These are phyloP conservation scores for Fusarium staphyleae DNA, from an alignment of 2,329 filamentous ascomycete species.

Conservation along the genomic window DNA sequence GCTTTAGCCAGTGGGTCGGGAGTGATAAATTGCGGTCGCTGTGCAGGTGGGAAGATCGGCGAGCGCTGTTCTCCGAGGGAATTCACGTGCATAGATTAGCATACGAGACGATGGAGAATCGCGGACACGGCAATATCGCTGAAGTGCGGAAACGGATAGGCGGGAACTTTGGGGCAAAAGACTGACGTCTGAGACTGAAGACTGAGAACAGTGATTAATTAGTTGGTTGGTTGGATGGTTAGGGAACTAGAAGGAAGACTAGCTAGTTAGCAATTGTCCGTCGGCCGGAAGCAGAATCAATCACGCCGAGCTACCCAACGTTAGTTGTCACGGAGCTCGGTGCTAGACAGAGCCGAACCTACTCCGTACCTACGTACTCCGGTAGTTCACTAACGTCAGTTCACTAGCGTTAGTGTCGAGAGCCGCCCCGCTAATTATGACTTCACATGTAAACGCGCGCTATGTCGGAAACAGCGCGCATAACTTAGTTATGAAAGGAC, in stretches of 20 bases:
- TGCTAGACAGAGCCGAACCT: neutral
- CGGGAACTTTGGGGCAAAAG: neutral
- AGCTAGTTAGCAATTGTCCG: too few species aligned
- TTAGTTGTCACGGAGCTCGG: conserved; percentile 5
- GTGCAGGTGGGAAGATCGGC: conserved; percentile 51
- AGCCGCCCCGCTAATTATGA: conserved; percentile 12
- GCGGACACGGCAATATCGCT: conserved; percentile 22
- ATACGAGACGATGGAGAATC: conserved; percentile 44
- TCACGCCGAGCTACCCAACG: neutral
- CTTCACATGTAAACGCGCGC: conserved; percentile 3
- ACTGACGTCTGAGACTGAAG: too few species aligned
- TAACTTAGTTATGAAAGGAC: neutral
- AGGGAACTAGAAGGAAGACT: too few species aligned
- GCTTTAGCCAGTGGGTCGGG: conserved; percentile 52
- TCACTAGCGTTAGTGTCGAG: too few species aligned
- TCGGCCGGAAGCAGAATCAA: too few species aligned
- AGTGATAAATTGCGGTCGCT: conserved; percentile 51
- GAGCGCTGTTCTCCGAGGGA: conserved; percentile 48
- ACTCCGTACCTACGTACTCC: neutral
- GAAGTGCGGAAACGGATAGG: conserved; percentile 20
- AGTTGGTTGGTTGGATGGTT: too few species aligned
- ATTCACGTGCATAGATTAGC: conserved; percentile 48
- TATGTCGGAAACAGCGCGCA: neutral
- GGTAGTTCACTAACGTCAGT: too few species aligned
- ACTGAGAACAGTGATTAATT: too few species aligned